Percentiles rank a stretch among this genome's conserved stretches.
These are phyloP conservation scores for Amanita molliuscula DNA, from an alignment of 768 basidiomycete genomes.

Conservation along the genomic window DNA sequence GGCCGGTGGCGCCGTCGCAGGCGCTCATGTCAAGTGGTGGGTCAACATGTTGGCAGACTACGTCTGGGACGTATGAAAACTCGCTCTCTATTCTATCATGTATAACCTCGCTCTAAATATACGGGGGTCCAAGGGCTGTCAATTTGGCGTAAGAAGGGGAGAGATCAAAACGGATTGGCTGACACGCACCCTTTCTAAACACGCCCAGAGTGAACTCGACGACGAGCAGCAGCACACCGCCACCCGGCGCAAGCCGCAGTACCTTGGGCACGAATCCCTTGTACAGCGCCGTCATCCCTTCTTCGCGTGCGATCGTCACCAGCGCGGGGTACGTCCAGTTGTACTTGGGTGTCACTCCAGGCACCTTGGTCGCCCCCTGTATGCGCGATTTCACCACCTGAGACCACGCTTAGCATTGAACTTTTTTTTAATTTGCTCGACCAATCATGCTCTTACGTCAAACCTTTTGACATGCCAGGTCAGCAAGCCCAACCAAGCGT, in stretches of 20 bases:
- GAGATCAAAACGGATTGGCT: background rate
- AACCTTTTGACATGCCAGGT: constrained; percentile 16
- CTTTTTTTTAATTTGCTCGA: too few species aligned
- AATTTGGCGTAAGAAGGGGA: background rate
- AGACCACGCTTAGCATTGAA: background rate
- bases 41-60: constrained; percentile 56
- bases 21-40: constrained; percentile 65
- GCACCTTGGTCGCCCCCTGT: constrained; percentile 56
- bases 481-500: background rate
- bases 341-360: constrained; percentile 77
- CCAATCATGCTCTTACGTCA: constrained; percentile 16
- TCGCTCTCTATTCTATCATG: background rate
- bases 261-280: constrained; percentile 97
- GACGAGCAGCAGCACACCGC: constrained; percentile 89
- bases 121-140: constrained; percentile 38
- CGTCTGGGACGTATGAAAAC: constrained; percentile 68
- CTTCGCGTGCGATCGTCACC: constrained; percentile 73
- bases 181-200: constrained; percentile 56
- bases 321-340: constrained; percentile 94
- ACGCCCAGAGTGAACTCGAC: constrained; percentile 76
- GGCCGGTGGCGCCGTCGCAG: constrained; percentile 33
- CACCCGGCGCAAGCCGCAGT: constrained; percentile 88
- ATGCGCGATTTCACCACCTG: constrained; percentile 96
- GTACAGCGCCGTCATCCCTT: constrained; percentile 79
- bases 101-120: constrained; percentile 19